A percentile compares a stretch with the other conserved stretches of the same genome.
Evolutionary conservation across 2,329 filamentous ascomycete species (phyloP).

Genomic region (Penicillium concentricum): DNA sequence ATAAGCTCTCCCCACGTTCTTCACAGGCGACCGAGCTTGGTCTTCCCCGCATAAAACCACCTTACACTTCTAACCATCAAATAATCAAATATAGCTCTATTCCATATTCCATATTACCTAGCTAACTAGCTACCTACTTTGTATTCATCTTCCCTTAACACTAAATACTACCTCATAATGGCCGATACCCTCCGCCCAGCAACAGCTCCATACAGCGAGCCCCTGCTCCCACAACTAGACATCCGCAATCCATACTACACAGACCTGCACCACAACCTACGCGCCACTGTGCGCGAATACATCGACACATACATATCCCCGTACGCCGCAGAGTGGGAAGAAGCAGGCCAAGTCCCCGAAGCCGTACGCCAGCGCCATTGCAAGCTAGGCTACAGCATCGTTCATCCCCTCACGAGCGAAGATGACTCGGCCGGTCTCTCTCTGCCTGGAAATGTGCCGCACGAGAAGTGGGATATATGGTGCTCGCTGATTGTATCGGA

Average conservation of each 20-base stretch:
- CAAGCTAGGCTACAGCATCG: constrained; percentile 41
- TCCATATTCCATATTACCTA: no score
- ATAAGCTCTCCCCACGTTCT: constrained; percentile 7
- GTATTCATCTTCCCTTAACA: not conserved
- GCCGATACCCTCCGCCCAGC: constrained; percentile 21
- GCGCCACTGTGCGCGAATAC: constrained; percentile 57
- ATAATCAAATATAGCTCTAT: not conserved
- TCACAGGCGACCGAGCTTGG: constrained; percentile 11
- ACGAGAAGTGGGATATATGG: constrained; percentile 56
- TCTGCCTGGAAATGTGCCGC: constrained; percentile 48
- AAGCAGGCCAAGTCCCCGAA: constrained; percentile 52
- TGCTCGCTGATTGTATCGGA: constrained; percentile 57
- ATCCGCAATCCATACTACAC: constrained; percentile 58
- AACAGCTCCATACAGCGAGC: constrained; percentile 42
- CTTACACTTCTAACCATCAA: no score
- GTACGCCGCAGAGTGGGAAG: constrained; percentile 64
- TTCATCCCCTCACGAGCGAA: constrained; percentile 37
- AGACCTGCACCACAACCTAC: constrained; percentile 59
- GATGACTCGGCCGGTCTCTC: constrained; percentile 42
- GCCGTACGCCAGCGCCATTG: constrained; percentile 41
- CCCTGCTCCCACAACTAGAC: constrained; percentile 49
- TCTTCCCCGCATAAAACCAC: constrained; percentile 13
- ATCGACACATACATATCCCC: constrained; percentile 60
- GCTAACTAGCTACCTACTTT: not conserved
- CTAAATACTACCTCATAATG: constrained; percentile 11